phyloP scores from a whole-genome alignment of 768 basidiomycete species.

The Phylloporus arenicola region DNA sequence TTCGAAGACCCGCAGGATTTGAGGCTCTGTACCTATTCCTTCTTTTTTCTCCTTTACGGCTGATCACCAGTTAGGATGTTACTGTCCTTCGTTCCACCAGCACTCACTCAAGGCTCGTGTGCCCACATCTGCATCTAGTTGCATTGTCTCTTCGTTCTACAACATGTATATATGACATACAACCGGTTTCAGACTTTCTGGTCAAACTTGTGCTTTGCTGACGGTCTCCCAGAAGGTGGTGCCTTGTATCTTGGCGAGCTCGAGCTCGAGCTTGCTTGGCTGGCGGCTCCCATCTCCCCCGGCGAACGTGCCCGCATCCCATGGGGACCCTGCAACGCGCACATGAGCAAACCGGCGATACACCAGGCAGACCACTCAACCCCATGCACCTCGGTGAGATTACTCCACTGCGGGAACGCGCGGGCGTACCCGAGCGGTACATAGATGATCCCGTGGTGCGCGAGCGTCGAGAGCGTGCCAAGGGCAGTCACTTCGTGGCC shows the following conservation, averaged over 20 bases:
- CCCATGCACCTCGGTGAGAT: slow-evolving; percentile 49
- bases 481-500: slow-evolving; percentile 65
- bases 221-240: not conserved
- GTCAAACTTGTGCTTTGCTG: not conserved
- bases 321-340: slow-evolving; percentile 54
- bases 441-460: slow-evolving; percentile 68
- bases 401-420: slow-evolving; percentile 38
- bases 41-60: not conserved
- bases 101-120: not conserved
- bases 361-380: slow-evolving; percentile 31
- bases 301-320: slow-evolving; percentile 68
- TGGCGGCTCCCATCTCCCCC: slow-evolving; percentile 42
- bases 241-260: slow-evolving; percentile 44
- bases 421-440: slow-evolving; percentile 66
- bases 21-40: too few species aligned
- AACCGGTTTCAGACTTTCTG: not conserved
- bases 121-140: not conserved
- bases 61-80: too few species aligned
- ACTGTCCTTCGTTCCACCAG: not conserved
- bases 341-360: not conserved
- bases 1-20: too few species aligned
- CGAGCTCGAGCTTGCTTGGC: slow-evolving; percentile 46
- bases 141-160: not conserved
- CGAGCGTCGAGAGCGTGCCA: slow-evolving; percentile 49
- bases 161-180: not conserved